A percentile compares a stretch with the other conserved stretches of the same genome.
These are phyloP conservation scores for Kwoniella dejecticola DNA, from an alignment of 768 basidiomycete species.

Conservation along the genomic window DNA sequence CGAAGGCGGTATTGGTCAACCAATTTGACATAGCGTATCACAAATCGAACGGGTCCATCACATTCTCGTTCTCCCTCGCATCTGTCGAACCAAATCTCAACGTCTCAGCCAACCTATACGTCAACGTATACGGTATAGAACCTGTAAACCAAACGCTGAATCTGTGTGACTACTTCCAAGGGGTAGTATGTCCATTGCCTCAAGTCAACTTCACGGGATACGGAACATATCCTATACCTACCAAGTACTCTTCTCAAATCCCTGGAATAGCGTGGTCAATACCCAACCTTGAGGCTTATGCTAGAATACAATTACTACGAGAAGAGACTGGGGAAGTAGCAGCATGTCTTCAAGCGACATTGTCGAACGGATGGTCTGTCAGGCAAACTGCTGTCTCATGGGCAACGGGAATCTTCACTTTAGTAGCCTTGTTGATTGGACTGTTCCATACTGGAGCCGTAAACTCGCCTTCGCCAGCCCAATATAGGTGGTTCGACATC, in stretches of 20 bases:
- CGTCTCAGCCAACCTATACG: conserved; percentile 75
- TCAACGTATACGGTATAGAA: conserved; percentile 85
- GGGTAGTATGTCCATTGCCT: conserved; percentile 79
- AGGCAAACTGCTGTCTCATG: conserved; percentile 75
- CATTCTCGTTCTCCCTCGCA: conserved; percentile 82
- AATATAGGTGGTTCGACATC: conserved; percentile 78
- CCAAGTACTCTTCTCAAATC: conserved; percentile 60
- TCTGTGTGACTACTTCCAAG: conserved; percentile 74
- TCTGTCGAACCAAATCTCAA: conserved; percentile 70
- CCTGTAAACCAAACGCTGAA: conserved; percentile 82
- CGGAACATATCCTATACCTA: conserved; percentile 53
- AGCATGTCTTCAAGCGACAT: conserved; percentile 86
- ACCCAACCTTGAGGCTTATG: conserved; percentile 89
- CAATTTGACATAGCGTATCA: conserved; percentile 51
- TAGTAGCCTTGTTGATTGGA: conserved; percentile 62
- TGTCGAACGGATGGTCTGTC: conserved; percentile 86
- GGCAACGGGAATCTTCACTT: conserved; percentile 66
- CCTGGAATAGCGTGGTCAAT: conserved; percentile 80
- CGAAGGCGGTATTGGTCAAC: conserved; percentile 46
- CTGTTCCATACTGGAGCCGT: conserved; percentile 58
- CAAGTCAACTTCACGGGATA: conserved; percentile 73
- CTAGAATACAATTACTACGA: conserved; percentile 72
- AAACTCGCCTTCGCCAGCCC: conserved; percentile 61
- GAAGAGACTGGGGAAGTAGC: conserved; percentile 70
- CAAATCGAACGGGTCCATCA: conserved; percentile 62